Evolutionary conservation across 352 stramenopile genomes (phyloP).

Genomic region (Globisporangium sylvaticum): DNA sequence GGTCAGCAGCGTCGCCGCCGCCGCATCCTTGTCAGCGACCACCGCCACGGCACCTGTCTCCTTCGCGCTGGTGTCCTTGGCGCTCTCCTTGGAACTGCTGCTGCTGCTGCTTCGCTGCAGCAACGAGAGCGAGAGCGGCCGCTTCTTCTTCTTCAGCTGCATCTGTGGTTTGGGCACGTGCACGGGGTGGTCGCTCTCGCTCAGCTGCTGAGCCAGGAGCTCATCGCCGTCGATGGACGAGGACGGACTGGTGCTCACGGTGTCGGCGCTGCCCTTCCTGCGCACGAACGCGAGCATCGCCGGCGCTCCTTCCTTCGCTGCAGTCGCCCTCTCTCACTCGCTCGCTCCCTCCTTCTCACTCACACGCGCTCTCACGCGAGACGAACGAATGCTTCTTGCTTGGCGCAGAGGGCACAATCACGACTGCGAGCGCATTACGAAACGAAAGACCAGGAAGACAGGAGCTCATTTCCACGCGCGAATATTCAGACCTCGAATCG

Average conservation of each 20-base stretch:
- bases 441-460: slow-evolving; percentile 3
- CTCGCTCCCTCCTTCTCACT: background rate
- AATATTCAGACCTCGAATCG: slow-evolving; percentile 1
- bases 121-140: slow-evolving; percentile 12
- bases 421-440: slow-evolving; percentile 3
- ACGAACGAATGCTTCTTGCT: background rate
- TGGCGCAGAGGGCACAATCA: slow-evolving; percentile 8
- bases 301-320: background rate
- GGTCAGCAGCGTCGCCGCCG: slow-evolving; percentile 4
- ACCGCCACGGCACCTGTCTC: background rate
- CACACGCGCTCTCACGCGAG: background rate
- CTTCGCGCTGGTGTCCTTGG: background rate
- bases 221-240: slow-evolving; percentile 17
- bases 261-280: slow-evolving; percentile 19
- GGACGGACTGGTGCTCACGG: slow-evolving; percentile 17
- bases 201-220: slow-evolving; percentile 5
- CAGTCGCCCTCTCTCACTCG: background rate
- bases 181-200: background rate
- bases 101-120: slow-evolving; percentile 7
- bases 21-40: slow-evolving; percentile 5
- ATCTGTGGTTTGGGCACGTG: background rate
- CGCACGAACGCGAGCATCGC: slow-evolving; percentile 18
- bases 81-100: background rate
- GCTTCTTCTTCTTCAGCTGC: slow-evolving; percentile 9
- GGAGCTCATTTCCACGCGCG: slow-evolving; percentile 9